Evolutionary conservation across 495 filamentous ascomycete genomes (phyloP).

Genomic region (Chaetomidium leptoderma): DNA sequence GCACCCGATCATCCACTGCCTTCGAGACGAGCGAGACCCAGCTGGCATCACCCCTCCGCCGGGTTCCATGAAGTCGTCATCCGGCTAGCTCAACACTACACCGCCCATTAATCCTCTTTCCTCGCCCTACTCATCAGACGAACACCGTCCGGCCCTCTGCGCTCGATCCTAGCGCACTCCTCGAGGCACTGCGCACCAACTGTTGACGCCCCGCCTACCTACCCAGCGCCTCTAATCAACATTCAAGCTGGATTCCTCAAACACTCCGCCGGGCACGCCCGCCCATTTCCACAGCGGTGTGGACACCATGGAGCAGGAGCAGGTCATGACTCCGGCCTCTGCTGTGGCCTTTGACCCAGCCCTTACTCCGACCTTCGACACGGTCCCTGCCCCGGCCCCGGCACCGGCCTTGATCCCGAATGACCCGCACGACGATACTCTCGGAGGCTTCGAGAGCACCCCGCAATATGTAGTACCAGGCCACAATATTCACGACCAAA

Average conservation of each 20-base stretch:
- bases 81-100: conserved; percentile 26
- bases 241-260: conserved; percentile 49
- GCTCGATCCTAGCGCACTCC: background rate
- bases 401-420: conserved; percentile 23
- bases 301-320: conserved; percentile 49
- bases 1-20: conserved; percentile 4
- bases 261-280: conserved; percentile 43
- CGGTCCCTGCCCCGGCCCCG: conserved; percentile 4
- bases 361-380: background rate
- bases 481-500: conserved; percentile 12
- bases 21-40: conserved; percentile 1
- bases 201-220: background rate
- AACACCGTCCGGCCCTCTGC: conserved; percentile 5
- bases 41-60: conserved; percentile 8
- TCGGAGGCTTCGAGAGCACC: conserved; percentile 37
- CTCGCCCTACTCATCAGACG: conserved; percentile 6
- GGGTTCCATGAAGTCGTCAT: conserved; percentile 33
- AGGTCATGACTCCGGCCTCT: conserved; percentile 3
- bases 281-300: conserved; percentile 50
- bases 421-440: conserved; percentile 39
- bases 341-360: background rate
- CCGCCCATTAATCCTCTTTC: conserved; percentile 5
- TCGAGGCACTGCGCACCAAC: background rate
- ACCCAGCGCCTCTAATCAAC: background rate
- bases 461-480: conserved; percentile 26